These are phyloP conservation scores for Testicularia cyperi DNA, from an alignment of 1,284 basidiomycete genomes.

Conservation along the genomic window DNA sequence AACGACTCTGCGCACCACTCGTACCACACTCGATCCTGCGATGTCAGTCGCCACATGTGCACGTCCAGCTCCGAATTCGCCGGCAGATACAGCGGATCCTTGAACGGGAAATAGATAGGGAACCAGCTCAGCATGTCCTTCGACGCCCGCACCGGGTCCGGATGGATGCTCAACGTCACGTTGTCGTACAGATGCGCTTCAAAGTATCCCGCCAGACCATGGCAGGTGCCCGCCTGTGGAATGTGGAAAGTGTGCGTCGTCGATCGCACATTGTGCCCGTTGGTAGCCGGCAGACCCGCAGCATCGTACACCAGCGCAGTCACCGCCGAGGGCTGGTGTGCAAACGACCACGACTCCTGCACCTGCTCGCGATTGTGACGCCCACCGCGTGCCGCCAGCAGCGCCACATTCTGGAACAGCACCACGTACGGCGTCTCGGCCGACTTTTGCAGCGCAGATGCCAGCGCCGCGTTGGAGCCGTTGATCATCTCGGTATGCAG, in stretches of 20 bases:
- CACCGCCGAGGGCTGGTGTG: constrained; percentile 66
- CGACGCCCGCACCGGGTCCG: constrained; percentile 74
- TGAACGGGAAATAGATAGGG: constrained; percentile 85
- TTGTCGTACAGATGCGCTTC: constrained; percentile 88
- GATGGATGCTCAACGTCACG: constrained; percentile 89
- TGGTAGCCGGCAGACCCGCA: constrained; percentile 60
- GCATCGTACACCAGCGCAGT: constrained; percentile 40
- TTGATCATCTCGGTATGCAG: constrained; percentile 63
- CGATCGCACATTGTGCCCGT: constrained; percentile 62
- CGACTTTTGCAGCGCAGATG: constrained; percentile 62
- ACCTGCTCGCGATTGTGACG: constrained; percentile 70
- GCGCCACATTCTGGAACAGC: constrained; percentile 81
- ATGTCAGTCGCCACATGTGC: constrained; percentile 87
- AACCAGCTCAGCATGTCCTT: constrained; percentile 98
- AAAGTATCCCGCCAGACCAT: constrained; percentile 97
- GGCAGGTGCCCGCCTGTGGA: constrained; percentile 88
- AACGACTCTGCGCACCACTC: constrained; percentile 96
- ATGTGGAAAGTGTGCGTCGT: constrained; percentile 75
- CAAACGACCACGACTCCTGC: constrained; percentile 97
- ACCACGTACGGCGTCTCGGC: constrained; percentile 96
- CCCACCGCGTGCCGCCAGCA: constrained; percentile 64
- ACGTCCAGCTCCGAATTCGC: constrained; percentile 88
- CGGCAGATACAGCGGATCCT: constrained; percentile 88
- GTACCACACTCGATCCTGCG: constrained; percentile 85
- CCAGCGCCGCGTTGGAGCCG: constrained; percentile 15